phyloP scores from a whole-genome alignment of 1,284 basidiomycete species.

The Boletus sp. region DNA sequence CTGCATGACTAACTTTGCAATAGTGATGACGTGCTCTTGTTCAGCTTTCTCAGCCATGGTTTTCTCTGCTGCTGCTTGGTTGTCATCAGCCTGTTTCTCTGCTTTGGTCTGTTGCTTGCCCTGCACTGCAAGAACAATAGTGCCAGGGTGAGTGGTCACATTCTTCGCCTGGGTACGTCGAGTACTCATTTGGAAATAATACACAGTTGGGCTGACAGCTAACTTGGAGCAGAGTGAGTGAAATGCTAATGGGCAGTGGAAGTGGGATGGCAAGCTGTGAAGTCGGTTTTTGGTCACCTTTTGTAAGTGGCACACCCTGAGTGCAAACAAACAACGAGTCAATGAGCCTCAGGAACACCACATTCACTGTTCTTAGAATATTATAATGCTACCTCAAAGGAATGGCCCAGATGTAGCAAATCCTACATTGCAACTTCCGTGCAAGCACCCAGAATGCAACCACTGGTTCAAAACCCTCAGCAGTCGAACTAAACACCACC shows the following conservation, averaged over 20 bases:
- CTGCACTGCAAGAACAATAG: neutral
- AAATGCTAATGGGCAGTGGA: no score
- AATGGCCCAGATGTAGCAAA: neutral
- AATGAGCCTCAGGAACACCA: no score
- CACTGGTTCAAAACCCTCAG: neutral
- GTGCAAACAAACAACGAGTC: constrained; percentile 2
- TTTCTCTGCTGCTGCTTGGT: neutral
- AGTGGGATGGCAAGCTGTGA: no score
- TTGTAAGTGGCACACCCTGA: neutral
- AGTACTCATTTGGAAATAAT: neutral
- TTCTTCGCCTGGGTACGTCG: no score
- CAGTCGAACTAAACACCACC: no score
- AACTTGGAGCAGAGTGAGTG: no score
- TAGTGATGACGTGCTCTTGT: constrained; percentile 1
- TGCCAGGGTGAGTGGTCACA: no score
- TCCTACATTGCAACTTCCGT: neutral
- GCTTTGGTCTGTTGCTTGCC: neutral
- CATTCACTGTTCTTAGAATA: no score
- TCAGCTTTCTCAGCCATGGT: constrained; percentile 1
- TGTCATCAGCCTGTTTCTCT: neutral
- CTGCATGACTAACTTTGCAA: constrained; percentile 2
- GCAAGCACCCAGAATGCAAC: neutral
- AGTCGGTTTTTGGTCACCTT: neutral
- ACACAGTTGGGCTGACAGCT: no score
- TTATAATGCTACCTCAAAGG: neutral